These are phyloP conservation scores for Myriosclerotinia duriaeana DNA, from an alignment of 2,329 filamentous ascomycete species.

Conservation along the genomic window DNA sequence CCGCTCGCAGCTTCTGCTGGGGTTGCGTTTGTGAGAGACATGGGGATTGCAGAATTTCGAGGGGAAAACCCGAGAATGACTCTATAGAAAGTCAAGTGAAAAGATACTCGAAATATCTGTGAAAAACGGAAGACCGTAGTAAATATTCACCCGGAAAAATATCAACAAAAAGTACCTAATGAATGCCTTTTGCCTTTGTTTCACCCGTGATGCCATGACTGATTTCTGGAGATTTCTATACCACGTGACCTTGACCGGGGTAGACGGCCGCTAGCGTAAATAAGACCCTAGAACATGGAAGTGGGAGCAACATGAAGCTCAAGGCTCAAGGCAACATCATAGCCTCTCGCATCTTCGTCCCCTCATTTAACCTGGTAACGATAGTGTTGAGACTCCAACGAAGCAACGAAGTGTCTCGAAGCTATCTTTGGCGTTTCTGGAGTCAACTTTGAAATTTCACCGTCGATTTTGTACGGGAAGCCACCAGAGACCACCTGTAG, in stretches of 20 bases:
- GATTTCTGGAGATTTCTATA: slow-evolving; percentile 11
- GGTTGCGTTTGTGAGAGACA: slow-evolving; percentile 88
- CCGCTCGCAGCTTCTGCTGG: slow-evolving; percentile 73
- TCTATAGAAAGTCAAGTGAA: neutral
- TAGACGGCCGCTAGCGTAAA: slow-evolving; percentile 7
- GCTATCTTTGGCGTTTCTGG: neutral
- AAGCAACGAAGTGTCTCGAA: neutral
- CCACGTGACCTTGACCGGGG: neutral
- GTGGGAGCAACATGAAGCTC: slow-evolving; percentile 1
- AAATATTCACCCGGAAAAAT: neutral
- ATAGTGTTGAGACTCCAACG: neutral
- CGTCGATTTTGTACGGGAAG: neutral
- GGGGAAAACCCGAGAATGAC: too few species aligned
- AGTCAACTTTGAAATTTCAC: neutral
- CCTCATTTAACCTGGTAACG: neutral
- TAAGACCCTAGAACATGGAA: neutral
- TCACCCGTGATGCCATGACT: neutral
- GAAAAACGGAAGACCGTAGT: neutral
- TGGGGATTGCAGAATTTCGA: slow-evolving; percentile 42
- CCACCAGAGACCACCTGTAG: neutral
- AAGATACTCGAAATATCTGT: neutral
- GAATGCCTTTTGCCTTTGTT: slow-evolving; percentile 11
- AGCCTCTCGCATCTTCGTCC: slow-evolving; percentile 13
- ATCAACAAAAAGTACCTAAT: neutral
- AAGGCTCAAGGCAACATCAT: slow-evolving; percentile 8